A percentile compares a stretch with the other conserved stretches of the same genome.
phyloP scores from a whole-genome alignment of 225 moss, liverwort and hornwort genomes.

The Anthoceros angustus region DNA sequence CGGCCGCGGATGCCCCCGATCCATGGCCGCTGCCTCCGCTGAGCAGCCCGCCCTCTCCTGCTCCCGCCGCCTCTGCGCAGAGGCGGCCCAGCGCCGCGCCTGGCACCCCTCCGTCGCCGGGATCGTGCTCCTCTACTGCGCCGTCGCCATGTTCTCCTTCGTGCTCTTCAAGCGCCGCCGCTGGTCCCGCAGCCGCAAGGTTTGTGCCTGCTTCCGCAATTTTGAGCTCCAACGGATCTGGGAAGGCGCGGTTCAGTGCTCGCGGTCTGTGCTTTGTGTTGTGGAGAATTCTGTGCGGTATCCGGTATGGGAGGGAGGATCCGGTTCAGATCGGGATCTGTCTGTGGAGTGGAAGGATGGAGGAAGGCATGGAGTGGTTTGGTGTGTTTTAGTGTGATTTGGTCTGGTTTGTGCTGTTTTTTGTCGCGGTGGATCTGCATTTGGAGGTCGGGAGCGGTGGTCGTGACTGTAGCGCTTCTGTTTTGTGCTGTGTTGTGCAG shows the following conservation, averaged over 20 bases:
- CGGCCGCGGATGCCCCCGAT: constrained; percentile 1
- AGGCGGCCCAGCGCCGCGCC: background rate
- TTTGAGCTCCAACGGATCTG: background rate
- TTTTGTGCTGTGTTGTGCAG: constrained; percentile 10
- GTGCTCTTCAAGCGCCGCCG: constrained; percentile 40
- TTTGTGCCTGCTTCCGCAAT: constrained; percentile 8
- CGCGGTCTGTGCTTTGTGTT: background rate
- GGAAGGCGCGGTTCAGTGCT: too few species aligned
- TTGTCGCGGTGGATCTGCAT: background rate
- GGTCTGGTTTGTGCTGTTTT: background rate
- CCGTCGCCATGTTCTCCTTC: constrained; percentile 24
- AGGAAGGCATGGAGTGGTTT: too few species aligned
- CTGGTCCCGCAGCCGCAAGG: constrained; percentile 42
- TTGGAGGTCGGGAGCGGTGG: background rate
- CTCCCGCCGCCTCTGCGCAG: too few species aligned
- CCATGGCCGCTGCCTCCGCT: constrained; percentile 2
- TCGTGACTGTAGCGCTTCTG: too few species aligned
- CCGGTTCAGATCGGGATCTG: too few species aligned
- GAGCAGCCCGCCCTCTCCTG: background rate
- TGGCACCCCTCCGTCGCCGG: background rate
- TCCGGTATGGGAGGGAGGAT: too few species aligned
- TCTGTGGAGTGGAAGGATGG: too few species aligned
- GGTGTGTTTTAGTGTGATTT: background rate
- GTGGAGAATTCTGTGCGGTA: background rate
- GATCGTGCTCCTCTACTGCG: constrained; percentile 3